phyloP scores from a whole-genome alignment of 192 early-diverging fungal genomes.

The Spinellus fusiger region DNA sequence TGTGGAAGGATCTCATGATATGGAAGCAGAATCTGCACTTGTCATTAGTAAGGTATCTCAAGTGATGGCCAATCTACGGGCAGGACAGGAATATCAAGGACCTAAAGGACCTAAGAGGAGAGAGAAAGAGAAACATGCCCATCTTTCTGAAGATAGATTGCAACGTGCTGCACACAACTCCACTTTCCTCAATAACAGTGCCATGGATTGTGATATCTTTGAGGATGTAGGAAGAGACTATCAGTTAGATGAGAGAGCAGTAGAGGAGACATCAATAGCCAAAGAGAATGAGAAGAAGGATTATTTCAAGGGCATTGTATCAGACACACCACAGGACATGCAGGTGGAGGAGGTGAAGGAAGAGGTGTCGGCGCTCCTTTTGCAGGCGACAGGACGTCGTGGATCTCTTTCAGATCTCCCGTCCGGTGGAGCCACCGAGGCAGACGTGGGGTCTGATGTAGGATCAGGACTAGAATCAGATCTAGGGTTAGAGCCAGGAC shows the following conservation, averaged over 20 bases:
- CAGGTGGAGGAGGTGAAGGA: conserved; percentile 10
- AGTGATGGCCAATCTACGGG: conserved; percentile 46
- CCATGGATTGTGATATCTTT: conserved; percentile 68
- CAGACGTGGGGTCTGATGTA: too few species aligned
- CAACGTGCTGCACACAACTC: conserved; percentile 16
- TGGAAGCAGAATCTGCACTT: conserved; percentile 47
- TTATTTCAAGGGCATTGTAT: conserved; percentile 8
- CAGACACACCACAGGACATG: not conserved
- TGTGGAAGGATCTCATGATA: conserved; percentile 36
- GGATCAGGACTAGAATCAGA: too few species aligned
- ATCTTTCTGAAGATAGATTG: conserved; percentile 13
- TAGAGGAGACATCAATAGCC: not conserved
- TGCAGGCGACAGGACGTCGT: not conserved
- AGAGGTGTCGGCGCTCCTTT: conserved; percentile 7
- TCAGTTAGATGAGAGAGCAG: conserved; percentile 38
- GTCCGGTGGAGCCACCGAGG: too few species aligned
- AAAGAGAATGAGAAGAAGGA: conserved; percentile 22
- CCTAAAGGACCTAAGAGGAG: not conserved
- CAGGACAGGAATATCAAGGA: conserved; percentile 35
- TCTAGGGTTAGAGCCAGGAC: not conserved
- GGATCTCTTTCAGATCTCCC: not conserved
- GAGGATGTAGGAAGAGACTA: conserved; percentile 81
- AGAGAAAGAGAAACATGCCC: conserved; percentile 17
- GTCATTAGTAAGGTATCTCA: conserved; percentile 69
- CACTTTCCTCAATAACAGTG: conserved; percentile 10